Percentiles rank a stretch among this genome's conserved stretches.
These are phyloP conservation scores for Blastomyces parvus DNA, from an alignment of 2,329 filamentous ascomycete species.

Conservation along the genomic window DNA sequence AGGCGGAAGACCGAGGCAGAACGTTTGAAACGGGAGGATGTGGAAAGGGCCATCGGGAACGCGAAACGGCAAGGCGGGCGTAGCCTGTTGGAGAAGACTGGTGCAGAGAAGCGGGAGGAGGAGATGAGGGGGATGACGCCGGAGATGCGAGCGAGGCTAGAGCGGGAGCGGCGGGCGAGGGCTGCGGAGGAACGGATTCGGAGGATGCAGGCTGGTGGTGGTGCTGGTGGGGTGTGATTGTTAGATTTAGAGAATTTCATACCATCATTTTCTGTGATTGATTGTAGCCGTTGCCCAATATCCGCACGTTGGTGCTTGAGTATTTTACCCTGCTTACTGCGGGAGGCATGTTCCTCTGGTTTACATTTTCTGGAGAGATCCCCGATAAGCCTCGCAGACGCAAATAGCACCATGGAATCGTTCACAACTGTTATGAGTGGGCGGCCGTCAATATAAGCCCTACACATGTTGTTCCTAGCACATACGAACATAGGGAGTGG, in stretches of 20 bases:
- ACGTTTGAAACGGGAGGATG: slow-evolving; percentile 56
- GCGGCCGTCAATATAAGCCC: too few species aligned
- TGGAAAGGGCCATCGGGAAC: slow-evolving; percentile 30
- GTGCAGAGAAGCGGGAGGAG: slow-evolving; percentile 71
- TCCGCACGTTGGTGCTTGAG: not conserved
- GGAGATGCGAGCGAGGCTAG: slow-evolving; percentile 74
- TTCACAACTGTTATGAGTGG: too few species aligned
- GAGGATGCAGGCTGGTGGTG: slow-evolving; percentile 47
- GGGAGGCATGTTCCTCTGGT: too few species aligned
- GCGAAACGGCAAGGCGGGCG: slow-evolving; percentile 46
- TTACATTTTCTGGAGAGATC: too few species aligned
- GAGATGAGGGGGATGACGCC: slow-evolving; percentile 76
- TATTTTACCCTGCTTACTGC: too few species aligned
- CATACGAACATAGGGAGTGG: slow-evolving; percentile 40
- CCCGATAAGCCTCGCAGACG: too few species aligned
- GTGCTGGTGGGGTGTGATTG: not conserved
- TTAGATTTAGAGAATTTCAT: not conserved
- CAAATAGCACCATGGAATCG: too few species aligned
- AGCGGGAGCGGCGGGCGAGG: slow-evolving; percentile 79
- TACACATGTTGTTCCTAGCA: slow-evolving; percentile 13
- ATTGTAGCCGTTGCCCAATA: not conserved
- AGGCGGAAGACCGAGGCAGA: slow-evolving; percentile 66
- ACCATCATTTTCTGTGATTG: not conserved
- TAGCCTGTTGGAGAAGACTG: slow-evolving; percentile 58
- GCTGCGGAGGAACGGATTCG: slow-evolving; percentile 83